phyloP scores from a whole-genome alignment of 2,329 filamentous ascomycete genomes.

The Bipolaris cookei region DNA sequence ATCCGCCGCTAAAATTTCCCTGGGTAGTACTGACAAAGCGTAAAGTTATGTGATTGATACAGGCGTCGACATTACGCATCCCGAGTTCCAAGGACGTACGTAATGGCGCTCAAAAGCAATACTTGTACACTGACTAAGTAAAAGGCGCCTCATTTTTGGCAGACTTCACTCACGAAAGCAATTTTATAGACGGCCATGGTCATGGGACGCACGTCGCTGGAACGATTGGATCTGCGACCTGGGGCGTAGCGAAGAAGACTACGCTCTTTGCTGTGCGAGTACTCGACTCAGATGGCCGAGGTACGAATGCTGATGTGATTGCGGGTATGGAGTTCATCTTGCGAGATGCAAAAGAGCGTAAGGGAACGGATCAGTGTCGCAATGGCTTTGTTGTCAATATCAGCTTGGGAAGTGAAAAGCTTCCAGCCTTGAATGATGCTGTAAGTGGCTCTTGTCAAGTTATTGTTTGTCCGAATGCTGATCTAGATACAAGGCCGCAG shows the following conservation, averaged over 20 bases:
- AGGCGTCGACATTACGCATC: constrained; percentile 63
- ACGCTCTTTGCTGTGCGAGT: constrained; percentile 48
- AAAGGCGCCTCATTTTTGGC: constrained; percentile 36
- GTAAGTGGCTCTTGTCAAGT: constrained; percentile 12
- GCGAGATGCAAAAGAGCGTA: constrained; percentile 18
- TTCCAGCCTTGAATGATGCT: constrained; percentile 33
- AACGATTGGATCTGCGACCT: constrained; percentile 40
- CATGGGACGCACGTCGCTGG: constrained; percentile 49
- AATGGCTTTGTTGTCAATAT: constrained; percentile 43
- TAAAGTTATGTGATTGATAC: constrained; percentile 66
- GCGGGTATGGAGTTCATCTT: constrained; percentile 35
- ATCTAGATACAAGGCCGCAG: constrained; percentile 35
- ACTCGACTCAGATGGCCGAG: constrained; percentile 36
- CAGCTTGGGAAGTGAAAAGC: constrained; percentile 43
- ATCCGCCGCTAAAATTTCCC: neutral
- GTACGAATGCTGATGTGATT: constrained; percentile 32
- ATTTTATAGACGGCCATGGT: constrained; percentile 35
- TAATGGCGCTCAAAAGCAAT: neutral
- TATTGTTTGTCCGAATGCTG: neutral
- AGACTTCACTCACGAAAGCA: constrained; percentile 34
- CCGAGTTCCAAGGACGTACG: constrained; percentile 46
- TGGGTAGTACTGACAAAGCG: neutral
- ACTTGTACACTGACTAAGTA: neutral
- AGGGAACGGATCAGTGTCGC: constrained; percentile 24
- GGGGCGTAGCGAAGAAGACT: constrained; percentile 46